Base-by-base conservation (phyloP, 106 monocot genomes). In the Iris macrosiphon region DNA sequence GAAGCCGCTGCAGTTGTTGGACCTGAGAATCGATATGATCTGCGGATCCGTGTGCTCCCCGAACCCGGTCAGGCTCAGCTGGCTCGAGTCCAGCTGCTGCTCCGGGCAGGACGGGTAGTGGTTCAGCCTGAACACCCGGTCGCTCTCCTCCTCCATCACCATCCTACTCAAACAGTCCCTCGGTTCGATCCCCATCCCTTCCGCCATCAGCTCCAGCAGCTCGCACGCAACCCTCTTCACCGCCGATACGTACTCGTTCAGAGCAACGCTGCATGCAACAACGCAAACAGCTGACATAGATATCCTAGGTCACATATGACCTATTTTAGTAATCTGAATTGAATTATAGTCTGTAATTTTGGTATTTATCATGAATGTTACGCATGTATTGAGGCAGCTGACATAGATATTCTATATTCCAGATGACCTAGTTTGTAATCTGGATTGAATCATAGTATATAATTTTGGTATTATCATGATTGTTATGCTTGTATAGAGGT, bases 41-140 rank as follows among this genome's bases (percentile, higher is more conserved):
- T 81, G 81, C 10, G 81, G 81, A 49, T 81, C 81, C 0, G 81
- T 68, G 59, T 81, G 81, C 59, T 75, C 81, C 0, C 81, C 81
- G 10, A 81, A 81, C 6, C 81, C 75, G 9, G 79, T 88, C 1
- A 82, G 3, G 29, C 33, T 34, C 30, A 46, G 27, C n/a, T n/a
- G n/a, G 23, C 38, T 39, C 11, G 59, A 59, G 57, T 42, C 45
- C 6, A 37, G 59, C 20, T 73, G 52, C 4, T 55, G 48, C 45
- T 12, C 28, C 1, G 78, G 81, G 38, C 60, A 75, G 24, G 78
- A 75, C 0, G 87, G 87, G 66, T 87, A 87, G 58, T 81, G 81
- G 41, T 87, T 87, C 14, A 87, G 49, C 65, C 87, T 53, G 43
- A 87, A 66, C 32, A 87, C 9, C 1, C 52, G 57, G 61, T 88